Evolutionary conservation across 2,329 filamentous ascomycete species (phyloP), one percentile per base, ranked within the genome.

Genomic region (Calycina herbarum): DNA sequence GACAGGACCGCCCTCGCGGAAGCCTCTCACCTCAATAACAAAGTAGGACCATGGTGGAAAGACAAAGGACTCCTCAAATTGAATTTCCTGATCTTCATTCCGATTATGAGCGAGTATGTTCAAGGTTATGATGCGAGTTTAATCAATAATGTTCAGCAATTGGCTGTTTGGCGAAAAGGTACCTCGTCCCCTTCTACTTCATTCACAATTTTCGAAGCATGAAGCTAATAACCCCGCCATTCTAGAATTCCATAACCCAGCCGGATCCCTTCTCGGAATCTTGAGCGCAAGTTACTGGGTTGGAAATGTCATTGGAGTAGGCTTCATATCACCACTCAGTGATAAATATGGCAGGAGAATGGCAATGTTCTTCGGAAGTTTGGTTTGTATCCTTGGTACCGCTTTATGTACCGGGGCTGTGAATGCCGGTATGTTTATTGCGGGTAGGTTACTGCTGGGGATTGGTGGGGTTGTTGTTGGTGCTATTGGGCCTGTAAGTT

Each of bases 391-490:
- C 3, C 71, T 81, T 59, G 80, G 80, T 35, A 77, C 79, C 8
- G 72, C 79, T 31, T 76, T 82, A 57, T 77, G 80, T 62, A 75
- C 74, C 4, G 81, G 79, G 11, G 79, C 83, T 1, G 73, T 81
- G 3, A 77, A 81, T 59, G 64, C 78, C 0, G 69, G 78, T 0
- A 79, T 82, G 67, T 78, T 82, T 62, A 74, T 80, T 57, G 75
- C 79, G 29, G 79, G 78, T 1, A 74, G 79, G 3, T 68, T 80
- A 29, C 71, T 80, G 17, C 73, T 79, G 5, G 79, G 79, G 0
- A 67, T 79, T 10, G 77, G 77, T 4, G 67, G 67, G 7, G 65
- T 70, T 6, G 61, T 70, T 31, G 65, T 67, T 5, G 65, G 65
- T 1, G 68, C 64, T 3, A 67, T 67, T 64, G 63, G 67, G 20